Conservation (phyloP, 768 basidiomycete species). For the Termitomyces titanicus region DNA sequence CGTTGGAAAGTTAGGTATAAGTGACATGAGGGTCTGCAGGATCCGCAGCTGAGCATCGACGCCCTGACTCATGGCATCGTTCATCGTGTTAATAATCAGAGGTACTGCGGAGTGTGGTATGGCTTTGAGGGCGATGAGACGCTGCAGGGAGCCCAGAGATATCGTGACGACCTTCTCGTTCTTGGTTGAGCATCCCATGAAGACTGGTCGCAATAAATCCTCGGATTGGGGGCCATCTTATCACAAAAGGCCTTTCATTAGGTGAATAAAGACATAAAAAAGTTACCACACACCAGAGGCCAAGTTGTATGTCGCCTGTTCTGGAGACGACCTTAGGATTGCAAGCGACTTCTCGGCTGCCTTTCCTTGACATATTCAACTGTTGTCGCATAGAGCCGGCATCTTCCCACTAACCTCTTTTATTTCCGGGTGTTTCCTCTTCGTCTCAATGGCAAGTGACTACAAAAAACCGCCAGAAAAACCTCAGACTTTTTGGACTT, state of each 20-base stretch:
- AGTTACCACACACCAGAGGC: slow-evolving; percentile 61
- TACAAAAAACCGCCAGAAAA: slow-evolving; percentile 20
- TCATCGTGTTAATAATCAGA: slow-evolving; percentile 79
- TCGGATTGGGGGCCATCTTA: slow-evolving; percentile 77
- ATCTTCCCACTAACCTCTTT: slow-evolving; percentile 64
- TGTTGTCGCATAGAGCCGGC: not conserved
- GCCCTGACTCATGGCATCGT: slow-evolving; percentile 85
- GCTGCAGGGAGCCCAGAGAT: slow-evolving; percentile 85
- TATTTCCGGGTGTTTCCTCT: slow-evolving; percentile 88
- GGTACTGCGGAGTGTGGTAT: slow-evolving; percentile 80
- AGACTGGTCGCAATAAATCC: slow-evolving; percentile 80
- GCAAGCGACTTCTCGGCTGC: slow-evolving; percentile 87
- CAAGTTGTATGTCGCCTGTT: slow-evolving; percentile 67
- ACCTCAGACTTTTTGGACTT: not conserved
- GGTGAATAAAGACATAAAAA: slow-evolving; percentile 2
- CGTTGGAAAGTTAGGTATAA: slow-evolving; percentile 83
- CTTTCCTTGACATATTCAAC: slow-evolving; percentile 31
- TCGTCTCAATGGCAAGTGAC: slow-evolving; percentile 87
- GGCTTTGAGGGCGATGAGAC: slow-evolving; percentile 83
- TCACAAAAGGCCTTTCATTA: not conserved
- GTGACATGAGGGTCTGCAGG: slow-evolving; percentile 85
- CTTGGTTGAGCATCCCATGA: slow-evolving; percentile 92
- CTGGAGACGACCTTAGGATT: slow-evolving; percentile 78
- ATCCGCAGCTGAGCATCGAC: slow-evolving; percentile 97
- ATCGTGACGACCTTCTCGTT: slow-evolving; percentile 94